phyloP scores from a whole-genome alignment of 768 basidiomycete genomes.

The Pleurotus salmoneostramineus region DNA sequence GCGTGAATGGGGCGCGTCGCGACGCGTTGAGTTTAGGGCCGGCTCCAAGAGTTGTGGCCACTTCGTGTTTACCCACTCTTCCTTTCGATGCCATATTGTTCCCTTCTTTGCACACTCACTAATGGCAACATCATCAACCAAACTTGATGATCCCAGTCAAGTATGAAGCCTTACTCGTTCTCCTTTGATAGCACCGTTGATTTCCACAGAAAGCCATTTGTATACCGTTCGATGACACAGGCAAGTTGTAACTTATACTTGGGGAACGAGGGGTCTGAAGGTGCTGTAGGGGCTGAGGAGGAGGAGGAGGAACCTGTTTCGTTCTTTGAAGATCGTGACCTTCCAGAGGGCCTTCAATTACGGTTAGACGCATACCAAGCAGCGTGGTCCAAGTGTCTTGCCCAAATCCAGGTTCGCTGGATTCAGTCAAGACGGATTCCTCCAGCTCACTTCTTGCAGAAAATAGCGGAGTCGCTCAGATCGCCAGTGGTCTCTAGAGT shows the following conservation, averaged over 20 bases:
- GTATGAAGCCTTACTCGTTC: not conserved
- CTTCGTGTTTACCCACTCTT: no score
- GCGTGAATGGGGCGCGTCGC: conserved; percentile 37
- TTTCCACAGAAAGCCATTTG: conserved; percentile 9
- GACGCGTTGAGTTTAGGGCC: conserved; percentile 55
- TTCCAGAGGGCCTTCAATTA: conserved; percentile 15
- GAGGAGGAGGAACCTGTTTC: not conserved
- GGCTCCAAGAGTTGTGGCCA: conserved; percentile 15
- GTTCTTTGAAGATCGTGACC: conserved; percentile 10
- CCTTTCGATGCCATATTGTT: conserved; percentile 1
- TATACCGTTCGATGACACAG: conserved; percentile 9
- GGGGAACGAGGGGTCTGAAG: not conserved
- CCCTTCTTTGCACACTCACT: not conserved
- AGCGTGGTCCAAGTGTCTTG: conserved; percentile 59
- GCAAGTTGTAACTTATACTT: not conserved
- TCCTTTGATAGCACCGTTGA: not conserved
- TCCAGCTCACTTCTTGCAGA: conserved; percentile 23
- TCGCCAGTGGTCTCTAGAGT: conserved; percentile 43
- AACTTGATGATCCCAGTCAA: conserved; percentile 10
- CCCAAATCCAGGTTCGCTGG: conserved; percentile 46
- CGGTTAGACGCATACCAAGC: conserved; percentile 50
- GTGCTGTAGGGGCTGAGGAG: not conserved
- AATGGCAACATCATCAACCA: not conserved
- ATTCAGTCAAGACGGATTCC: not conserved
- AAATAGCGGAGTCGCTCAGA: conserved; percentile 43